Percentiles rank a stretch among this genome's conserved stretches.
phyloP scores from a whole-genome alignment of 1,284 basidiomycete species.

The Hemileia vastatrix region DNA sequence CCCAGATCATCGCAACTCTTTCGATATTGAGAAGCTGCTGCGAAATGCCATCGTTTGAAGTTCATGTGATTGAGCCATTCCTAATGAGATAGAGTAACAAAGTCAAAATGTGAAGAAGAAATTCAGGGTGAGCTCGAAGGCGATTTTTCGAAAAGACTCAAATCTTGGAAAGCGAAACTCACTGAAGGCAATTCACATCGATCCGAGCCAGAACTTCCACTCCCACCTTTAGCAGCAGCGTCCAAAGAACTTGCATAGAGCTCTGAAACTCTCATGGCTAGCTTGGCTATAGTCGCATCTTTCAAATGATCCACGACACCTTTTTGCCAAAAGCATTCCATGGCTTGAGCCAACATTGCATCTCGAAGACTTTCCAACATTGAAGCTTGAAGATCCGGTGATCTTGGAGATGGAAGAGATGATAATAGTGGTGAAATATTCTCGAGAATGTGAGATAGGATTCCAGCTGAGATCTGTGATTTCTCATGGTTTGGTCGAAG shows the following conservation, averaged over 20 bases:
- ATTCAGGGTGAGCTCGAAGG: neutral
- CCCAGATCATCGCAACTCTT: conserved; percentile 87
- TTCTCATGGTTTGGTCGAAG: no score
- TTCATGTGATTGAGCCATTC: conserved; percentile 72
- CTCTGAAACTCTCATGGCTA: conserved; percentile 72
- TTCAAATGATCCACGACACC: conserved; percentile 73
- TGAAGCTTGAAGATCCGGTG: conserved; percentile 46
- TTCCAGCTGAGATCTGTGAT: conserved; percentile 30
- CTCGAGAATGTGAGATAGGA: no score
- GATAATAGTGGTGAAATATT: conserved; percentile 48
- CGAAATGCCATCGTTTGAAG: conserved; percentile 78
- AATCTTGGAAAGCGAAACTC: neutral
- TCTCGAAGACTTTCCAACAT: conserved; percentile 64
- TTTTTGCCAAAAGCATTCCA: conserved; percentile 93
- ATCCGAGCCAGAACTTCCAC: conserved; percentile 1
- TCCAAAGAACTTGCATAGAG: conserved; percentile 28
- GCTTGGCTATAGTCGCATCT: conserved; percentile 73
- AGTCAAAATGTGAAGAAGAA: conserved; percentile 4
- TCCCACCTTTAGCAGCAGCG: neutral
- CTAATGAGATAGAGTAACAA: conserved; percentile 46
- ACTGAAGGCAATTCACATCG: conserved; percentile 11
- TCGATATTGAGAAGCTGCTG: conserved; percentile 77
- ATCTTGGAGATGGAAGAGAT: conserved; percentile 3
- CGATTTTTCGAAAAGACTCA: no score
- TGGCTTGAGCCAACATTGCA: conserved; percentile 85